Base-by-base conservation (phyloP, 306 rosid species). In the Datisca glomerata region DNA sequence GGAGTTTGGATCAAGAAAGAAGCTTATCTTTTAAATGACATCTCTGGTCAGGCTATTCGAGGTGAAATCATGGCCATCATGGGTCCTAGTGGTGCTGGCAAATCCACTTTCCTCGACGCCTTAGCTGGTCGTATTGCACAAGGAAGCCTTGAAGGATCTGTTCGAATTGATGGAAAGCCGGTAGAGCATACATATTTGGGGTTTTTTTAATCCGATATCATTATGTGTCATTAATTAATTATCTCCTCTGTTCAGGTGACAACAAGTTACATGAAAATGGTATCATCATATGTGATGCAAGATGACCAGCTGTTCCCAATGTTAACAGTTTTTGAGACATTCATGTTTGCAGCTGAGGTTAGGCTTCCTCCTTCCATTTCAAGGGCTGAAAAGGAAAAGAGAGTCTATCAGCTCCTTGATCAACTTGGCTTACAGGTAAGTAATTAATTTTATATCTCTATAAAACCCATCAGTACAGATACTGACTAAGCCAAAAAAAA, bases 61-160 rank as follows among this genome's bases (percentile, higher is more conserved):
- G 81, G 94, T 33, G 81, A 86, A 60, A 38, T 86, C 29, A 71
- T 79, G 93, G 96, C 96, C 14, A 79, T 86, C 68, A 61, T 86
- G 55, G 96, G 93, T 29, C 96, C 94, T 3, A 86, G 96, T 69
- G 96, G 96, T 49, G 96, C 96, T 10, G 96, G 96, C 2, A 86
- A 86, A 69, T 81, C 96, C n/a, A 86, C 96, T 1, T 79, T 81
- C 60, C 96, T 81, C 2, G 96, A 81, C 57, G 92, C 92, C 46
- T 66, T 86, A 75, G 94, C 94, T 0, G 86, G 86, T 0, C 62
- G 87, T 20, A 86, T 86, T 55, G 86, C 86, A 0, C 70, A 73
- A 51, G 96, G 96, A 43, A 86, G 92, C 48, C 75, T 86, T 1
- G 49, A 71, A 71, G 96, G 96, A 51, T 76, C 94, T 5, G 93